Conservation (phyloP, 2,329 filamentous ascomycete genomes). For the Pestalotiopsis sp. region DNA sequence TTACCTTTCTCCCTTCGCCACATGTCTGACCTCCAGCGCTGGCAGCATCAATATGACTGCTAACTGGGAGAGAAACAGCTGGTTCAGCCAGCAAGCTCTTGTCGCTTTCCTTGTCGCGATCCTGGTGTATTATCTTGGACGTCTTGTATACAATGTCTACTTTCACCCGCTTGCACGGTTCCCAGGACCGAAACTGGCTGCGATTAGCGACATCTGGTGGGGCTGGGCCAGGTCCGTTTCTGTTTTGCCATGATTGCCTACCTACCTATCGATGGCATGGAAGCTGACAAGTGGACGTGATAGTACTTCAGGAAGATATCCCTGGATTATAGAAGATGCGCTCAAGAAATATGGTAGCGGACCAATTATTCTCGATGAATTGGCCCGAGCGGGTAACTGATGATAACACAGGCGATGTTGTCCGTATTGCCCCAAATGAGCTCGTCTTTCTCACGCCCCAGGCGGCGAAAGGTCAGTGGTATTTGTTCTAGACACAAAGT, state of each 20-base stretch:
- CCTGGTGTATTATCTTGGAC: not conserved
- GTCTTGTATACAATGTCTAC: conserved; percentile 19
- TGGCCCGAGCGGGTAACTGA: not conserved
- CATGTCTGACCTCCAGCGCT: no score
- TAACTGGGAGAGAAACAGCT: not conserved
- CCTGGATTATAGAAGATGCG: conserved; percentile 17
- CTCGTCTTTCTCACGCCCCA: conserved; percentile 18
- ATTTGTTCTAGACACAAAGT: not conserved
- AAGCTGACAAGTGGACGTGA: not conserved
- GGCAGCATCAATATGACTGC: no score
- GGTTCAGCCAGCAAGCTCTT: not conserved
- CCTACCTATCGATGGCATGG: not conserved
- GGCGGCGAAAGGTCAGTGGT: conserved; percentile 15
- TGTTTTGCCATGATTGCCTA: not conserved
- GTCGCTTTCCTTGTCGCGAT: not conserved
- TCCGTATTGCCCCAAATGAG: conserved; percentile 24
- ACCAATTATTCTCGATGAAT: not conserved
- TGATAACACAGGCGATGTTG: conserved; percentile 14
- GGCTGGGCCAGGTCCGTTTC: conserved; percentile 15
- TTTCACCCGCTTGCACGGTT: conserved; percentile 24
- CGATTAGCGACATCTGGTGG: conserved; percentile 21
- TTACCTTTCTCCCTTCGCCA: no score
- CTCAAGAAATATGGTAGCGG: conserved; percentile 17
- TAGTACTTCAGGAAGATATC: conserved; percentile 17
- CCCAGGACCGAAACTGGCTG: conserved; percentile 23